These are phyloP conservation scores for Beauveria scarabaeidicola DNA, from an alignment of 2,329 filamentous ascomycete species.

Conservation along the genomic window DNA sequence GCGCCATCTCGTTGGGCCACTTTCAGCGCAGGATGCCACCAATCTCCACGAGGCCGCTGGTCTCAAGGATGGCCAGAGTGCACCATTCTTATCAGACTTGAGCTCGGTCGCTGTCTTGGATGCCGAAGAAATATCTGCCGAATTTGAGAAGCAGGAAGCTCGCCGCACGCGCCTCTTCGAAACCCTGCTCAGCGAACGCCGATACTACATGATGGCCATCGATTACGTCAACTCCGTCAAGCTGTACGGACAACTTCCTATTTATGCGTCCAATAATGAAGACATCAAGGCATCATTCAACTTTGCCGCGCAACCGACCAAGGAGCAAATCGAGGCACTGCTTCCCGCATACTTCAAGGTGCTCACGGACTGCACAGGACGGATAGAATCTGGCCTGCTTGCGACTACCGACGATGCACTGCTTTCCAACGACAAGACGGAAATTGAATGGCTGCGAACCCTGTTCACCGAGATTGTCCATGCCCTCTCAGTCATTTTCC, in stretches of 20 bases:
- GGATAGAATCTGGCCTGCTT: conserved; percentile 39
- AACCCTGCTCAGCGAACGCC: conserved; percentile 63
- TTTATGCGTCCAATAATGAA: conserved; percentile 20
- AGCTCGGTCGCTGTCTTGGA: conserved; percentile 38
- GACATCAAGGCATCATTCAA: conserved; percentile 24
- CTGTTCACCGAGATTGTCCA: conserved; percentile 65
- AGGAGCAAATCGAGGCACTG: conserved; percentile 34
- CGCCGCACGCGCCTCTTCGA: conserved; percentile 61
- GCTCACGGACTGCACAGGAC: conserved; percentile 39
- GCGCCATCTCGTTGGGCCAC: conserved; percentile 59
- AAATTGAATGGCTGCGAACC: conserved; percentile 52
- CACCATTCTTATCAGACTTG: conserved; percentile 47
- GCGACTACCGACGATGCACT: conserved; percentile 42
- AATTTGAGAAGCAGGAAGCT: conserved; percentile 54
- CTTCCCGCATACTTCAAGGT: conserved; percentile 40
- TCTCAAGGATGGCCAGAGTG: conserved; percentile 49
- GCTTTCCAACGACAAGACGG: conserved; percentile 43
- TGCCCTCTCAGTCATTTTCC: conserved; percentile 63
- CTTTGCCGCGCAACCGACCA: conserved; percentile 19
- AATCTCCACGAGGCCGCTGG: conserved; percentile 69
- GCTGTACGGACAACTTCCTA: conserved; percentile 32
- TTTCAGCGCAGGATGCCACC: conserved; percentile 69
- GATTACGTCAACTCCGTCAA: conserved; percentile 46
- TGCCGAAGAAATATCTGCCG: conserved; percentile 44
- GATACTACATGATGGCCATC: conserved; percentile 56